Evolutionary conservation across 371 early-diverging fungal species (phyloP).

Genomic region (Apophysomyces ossiformis): DNA sequence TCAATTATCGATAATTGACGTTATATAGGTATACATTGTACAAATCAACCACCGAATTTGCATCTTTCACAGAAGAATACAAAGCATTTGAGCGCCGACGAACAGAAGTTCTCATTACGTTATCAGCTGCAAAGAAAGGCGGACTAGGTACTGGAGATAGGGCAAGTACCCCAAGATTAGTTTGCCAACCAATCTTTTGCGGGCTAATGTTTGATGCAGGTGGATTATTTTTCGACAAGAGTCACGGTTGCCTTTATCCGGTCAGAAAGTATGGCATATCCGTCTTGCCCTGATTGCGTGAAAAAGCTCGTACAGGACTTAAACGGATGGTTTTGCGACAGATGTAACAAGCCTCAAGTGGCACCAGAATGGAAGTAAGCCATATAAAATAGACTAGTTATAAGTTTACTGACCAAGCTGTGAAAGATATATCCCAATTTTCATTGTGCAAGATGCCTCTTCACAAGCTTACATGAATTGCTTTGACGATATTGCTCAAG

Average conservation of each 20-base stretch:
- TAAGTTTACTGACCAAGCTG: background rate
- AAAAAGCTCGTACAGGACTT: slow-evolving; percentile 78
- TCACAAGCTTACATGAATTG: slow-evolving; percentile 78
- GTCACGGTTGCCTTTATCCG: slow-evolving; percentile 62
- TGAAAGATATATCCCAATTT: slow-evolving; percentile 68
- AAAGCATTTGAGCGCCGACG: slow-evolving; percentile 34
- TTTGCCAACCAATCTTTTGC: background rate
- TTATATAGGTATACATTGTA: slow-evolving; percentile 17
- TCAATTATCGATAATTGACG: background rate
- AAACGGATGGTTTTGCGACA: slow-evolving; percentile 82
- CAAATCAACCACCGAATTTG: slow-evolving; percentile 33
- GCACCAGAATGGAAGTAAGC: slow-evolving; percentile 67
- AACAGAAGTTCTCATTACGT: slow-evolving; percentile 51
- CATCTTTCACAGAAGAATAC: slow-evolving; percentile 28
- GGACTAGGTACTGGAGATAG: slow-evolving; percentile 66
- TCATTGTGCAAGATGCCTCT: slow-evolving; percentile 71
- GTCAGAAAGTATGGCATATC: slow-evolving; percentile 66
- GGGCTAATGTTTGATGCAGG: slow-evolving; percentile 22
- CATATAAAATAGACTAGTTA: background rate
- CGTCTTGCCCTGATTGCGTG: slow-evolving; percentile 86
- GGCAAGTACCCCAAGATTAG: slow-evolving; percentile 2
- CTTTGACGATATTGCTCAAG: slow-evolving; percentile 77
- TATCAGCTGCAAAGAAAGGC: slow-evolving; percentile 66
- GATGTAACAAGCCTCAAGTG: slow-evolving; percentile 65
- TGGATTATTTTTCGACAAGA: slow-evolving; percentile 65